phyloP scores from a whole-genome alignment of 768 basidiomycete species.

The Naganishia vishniacii region DNA sequence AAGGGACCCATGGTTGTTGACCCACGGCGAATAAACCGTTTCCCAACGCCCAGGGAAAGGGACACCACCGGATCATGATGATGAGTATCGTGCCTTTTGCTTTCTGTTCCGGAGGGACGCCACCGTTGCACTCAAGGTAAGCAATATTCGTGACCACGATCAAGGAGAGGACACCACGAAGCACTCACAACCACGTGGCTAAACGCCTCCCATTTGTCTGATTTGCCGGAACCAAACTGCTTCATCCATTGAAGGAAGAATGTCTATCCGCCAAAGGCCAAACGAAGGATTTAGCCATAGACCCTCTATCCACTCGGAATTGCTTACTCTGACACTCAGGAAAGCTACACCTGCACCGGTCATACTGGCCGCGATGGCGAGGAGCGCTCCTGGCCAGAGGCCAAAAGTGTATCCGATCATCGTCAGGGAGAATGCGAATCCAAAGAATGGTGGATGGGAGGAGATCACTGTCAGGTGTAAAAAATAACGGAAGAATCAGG shows the following conservation, averaged over 20 bases:
- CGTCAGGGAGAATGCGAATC: slow-evolving; percentile 43
- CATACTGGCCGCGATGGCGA: slow-evolving; percentile 37
- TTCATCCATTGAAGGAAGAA: slow-evolving; percentile 44
- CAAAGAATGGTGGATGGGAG: slow-evolving; percentile 47
- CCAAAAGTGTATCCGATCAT: slow-evolving; percentile 48
- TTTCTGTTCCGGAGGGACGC: slow-evolving; percentile 9
- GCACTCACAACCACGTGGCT: slow-evolving; percentile 39
- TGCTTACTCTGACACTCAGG: slow-evolving; percentile 41
- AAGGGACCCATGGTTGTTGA: background rate
- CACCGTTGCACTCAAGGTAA: background rate
- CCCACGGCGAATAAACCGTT: slow-evolving; percentile 48
- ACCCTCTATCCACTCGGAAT: too few species aligned
- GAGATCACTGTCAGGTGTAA: slow-evolving; percentile 35
- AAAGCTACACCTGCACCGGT: slow-evolving; percentile 41
- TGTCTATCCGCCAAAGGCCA: slow-evolving; percentile 24
- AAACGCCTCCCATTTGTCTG: slow-evolving; percentile 47
- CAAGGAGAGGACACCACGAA: too few species aligned
- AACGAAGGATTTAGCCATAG: too few species aligned
- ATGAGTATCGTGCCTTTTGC: slow-evolving; percentile 45
- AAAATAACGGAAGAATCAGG: background rate
- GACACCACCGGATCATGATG: slow-evolving; percentile 48
- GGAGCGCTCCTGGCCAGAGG: slow-evolving; percentile 41
- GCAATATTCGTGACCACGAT: too few species aligned
- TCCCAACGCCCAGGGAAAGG: slow-evolving; percentile 46
- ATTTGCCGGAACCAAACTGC: slow-evolving; percentile 31